Evolutionary conservation across 73 alveolate species (phyloP).

Genomic region (Tetrahymena malaccensis): DNA sequence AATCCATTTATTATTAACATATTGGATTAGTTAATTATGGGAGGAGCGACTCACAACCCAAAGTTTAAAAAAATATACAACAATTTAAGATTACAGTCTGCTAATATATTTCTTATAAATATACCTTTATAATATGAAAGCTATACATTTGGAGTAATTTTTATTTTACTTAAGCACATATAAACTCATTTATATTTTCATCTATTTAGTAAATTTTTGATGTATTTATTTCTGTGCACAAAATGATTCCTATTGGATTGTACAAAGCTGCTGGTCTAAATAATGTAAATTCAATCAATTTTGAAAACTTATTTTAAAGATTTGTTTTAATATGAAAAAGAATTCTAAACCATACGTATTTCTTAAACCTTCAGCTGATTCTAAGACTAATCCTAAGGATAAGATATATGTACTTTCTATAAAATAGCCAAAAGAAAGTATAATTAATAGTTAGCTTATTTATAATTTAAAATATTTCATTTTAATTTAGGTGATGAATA

Average conservation of each 20-base stretch:
- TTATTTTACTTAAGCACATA: neutral
- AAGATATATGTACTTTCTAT: slow-evolving; percentile 28
- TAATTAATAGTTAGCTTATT: neutral
- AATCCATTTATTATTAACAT: slow-evolving; percentile 88
- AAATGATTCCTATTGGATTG: slow-evolving; percentile 67
- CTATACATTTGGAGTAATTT: slow-evolving; percentile 16
- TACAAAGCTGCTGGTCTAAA: slow-evolving; percentile 28
- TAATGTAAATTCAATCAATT: neutral
- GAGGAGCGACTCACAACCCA: slow-evolving; percentile 72
- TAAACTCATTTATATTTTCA: neutral
- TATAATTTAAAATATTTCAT: neutral
- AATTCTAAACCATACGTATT: slow-evolving; percentile 60
- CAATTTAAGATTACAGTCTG: slow-evolving; percentile 46
- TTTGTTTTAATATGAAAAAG: neutral
- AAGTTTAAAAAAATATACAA: slow-evolving; percentile 48
- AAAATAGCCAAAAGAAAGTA: slow-evolving; percentile 33
- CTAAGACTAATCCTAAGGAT: neutral
- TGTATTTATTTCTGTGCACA: slow-evolving; percentile 40
- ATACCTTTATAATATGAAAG: slow-evolving; percentile 37
- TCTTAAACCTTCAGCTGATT: slow-evolving; percentile 58
- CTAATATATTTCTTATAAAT: slow-evolving; percentile 48
- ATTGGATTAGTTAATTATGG: slow-evolving; percentile 85
- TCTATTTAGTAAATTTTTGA: slow-evolving; percentile 32
- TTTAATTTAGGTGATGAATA: neutral
- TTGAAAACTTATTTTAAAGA: too few relatives aligned